Conservation (phyloP, 345 rosid species). For the Rhizophora mangle region DNA sequence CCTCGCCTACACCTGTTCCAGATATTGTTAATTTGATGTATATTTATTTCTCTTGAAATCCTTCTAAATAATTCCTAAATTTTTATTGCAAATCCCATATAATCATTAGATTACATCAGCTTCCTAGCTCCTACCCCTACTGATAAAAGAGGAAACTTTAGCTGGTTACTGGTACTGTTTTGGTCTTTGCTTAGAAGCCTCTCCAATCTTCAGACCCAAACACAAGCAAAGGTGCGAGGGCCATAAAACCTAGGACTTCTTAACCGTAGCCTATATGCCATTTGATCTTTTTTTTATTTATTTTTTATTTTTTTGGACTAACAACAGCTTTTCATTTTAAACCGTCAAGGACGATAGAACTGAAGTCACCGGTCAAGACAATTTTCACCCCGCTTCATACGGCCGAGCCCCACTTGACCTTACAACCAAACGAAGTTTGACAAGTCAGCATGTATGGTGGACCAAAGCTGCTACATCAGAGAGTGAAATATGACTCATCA, state of each 20-base stretch:
- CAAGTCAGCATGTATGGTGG: neutral
- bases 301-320: neutral
- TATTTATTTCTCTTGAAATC: no score
- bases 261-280: neutral
- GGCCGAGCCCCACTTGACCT: neutral
- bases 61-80: no score
- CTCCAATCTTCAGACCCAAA: constrained; percentile 35
- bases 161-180: neutral
- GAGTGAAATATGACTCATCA: neutral
- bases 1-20: no score
- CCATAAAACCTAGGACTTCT: neutral
- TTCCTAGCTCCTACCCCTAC: neutral
- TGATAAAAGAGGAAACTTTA: neutral
- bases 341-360: neutral
- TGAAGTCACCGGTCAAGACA: constrained; percentile 4
- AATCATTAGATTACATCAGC: no score
- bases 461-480: neutral
- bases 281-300: neutral
- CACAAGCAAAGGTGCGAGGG: constrained; percentile 25
- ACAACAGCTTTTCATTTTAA: neutral
- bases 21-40: no score
- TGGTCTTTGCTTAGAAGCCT: constrained; percentile 43
- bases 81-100: no score
- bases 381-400: neutral
- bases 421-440: neutral